Evolutionary conservation across 306 rosid species (phyloP), one percentile per base, ranked within the genome.

Genomic region (Hippophae gyantsensis): DNA sequence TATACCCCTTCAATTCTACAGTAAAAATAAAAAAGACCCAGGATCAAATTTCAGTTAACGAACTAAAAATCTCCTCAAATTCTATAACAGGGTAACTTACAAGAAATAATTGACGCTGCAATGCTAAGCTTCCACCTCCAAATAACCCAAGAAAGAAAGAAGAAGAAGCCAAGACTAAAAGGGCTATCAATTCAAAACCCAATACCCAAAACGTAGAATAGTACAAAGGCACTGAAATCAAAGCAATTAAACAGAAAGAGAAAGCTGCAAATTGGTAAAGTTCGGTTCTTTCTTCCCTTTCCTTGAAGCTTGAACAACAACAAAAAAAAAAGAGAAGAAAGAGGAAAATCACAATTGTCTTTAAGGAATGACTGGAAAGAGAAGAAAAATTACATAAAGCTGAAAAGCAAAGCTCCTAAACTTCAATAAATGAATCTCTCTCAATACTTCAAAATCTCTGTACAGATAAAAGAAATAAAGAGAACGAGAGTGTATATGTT

Each of bases 371-470:
- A 75, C 56, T 50, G 68, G 63, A 62, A 74, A 65, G 61, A 52
- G 44, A 42, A 62, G 67, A 51, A 52, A 62, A 60, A 60, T 63
- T 48, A 48, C 0, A 13, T 32, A 62, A 6, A 44, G 57, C 65
- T 61, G 54, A 67, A 79, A 77, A 70, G 81, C 58, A 78, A 32
- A 75, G 73, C 57, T 44, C 48, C 42, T 51, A 67, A 78, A 72
- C 78, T 68, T 66, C 50, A 65, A 81, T 82, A 68, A 74, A 72
- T 83, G 86, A 81, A 83, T 74, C 80, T 71, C 47, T 63, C 57
- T 65, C 44, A 49, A 12, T 11, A 10, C 12, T 3, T 2, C 14
- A 48, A 48, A 48, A 48, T 48, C 13, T 48, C 12, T 48, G 51
- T 13, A 43, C 40, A 7, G 10, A 7, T 38, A 54, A 54, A 18